Conservation (phyloP, 1,139 yeast species). For the Blastobotrys capitulatus region DNA sequence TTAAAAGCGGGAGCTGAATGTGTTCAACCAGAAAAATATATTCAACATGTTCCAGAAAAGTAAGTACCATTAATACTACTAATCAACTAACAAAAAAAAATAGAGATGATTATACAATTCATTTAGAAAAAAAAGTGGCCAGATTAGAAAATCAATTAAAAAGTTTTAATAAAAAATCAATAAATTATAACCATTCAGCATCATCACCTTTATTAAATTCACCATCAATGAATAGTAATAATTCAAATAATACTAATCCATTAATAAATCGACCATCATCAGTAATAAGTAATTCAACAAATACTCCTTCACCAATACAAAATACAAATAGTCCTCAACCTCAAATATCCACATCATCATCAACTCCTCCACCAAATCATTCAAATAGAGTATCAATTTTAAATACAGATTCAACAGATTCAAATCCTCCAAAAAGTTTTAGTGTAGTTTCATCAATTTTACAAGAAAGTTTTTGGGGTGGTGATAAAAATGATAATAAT, state of each 20-base stretch:
- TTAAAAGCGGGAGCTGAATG: constrained; percentile 52
- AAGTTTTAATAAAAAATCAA: neutral
- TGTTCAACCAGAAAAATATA: constrained; percentile 53
- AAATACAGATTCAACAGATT: constrained; percentile 23
- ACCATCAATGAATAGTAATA: neutral
- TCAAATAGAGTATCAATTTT: constrained; percentile 13
- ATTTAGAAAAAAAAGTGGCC: constrained; percentile 47
- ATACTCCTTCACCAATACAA: neutral
- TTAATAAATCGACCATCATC: neutral
- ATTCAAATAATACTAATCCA: neutral
- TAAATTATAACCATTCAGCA: neutral
- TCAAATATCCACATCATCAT: neutral
- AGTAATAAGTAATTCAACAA: neutral
- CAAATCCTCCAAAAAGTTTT: constrained; percentile 27
- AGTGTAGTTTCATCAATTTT: constrained; percentile 28
- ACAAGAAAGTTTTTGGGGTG: constrained; percentile 27
- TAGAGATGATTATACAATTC: constrained; percentile 48
- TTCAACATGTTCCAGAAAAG: constrained; percentile 24
- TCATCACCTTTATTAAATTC: neutral
- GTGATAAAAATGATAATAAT: constrained; percentile 10
- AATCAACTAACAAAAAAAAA: constrained; percentile 5
- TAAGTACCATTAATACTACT: constrained; percentile 7
- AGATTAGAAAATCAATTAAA: constrained; percentile 39
- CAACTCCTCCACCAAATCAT: neutral
- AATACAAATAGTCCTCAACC: neutral